phyloP scores from a whole-genome alignment of 306 rosid species.

The Carpinus fangiana region DNA sequence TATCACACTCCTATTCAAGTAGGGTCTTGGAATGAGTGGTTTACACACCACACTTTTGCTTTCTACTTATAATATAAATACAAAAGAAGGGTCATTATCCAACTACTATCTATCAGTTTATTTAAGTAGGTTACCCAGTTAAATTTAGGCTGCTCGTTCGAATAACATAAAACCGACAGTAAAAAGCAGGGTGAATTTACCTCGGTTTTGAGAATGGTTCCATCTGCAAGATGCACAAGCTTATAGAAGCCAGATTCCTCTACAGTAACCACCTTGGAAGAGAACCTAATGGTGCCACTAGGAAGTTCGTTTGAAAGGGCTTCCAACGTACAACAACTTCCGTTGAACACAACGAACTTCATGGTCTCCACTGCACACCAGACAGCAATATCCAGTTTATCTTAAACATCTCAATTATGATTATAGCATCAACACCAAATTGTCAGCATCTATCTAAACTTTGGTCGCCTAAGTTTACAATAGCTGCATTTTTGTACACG shows the following conservation, averaged over 20 bases:
- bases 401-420: neutral
- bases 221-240: slow-evolving; percentile 70
- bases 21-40: too few relatives aligned
- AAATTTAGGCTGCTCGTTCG: too few relatives aligned
- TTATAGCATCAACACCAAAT: neutral
- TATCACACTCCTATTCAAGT: neutral
- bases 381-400: neutral
- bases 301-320: slow-evolving; percentile 68
- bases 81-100: too few relatives aligned
- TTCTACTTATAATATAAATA: too few relatives aligned
- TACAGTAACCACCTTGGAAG: slow-evolving; percentile 70
- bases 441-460: neutral
- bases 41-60: too few relatives aligned
- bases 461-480: neutral
- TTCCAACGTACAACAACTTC: slow-evolving; percentile 51
- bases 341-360: slow-evolving; percentile 64
- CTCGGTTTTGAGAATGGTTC: slow-evolving; percentile 58
- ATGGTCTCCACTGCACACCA: slow-evolving; percentile 26
- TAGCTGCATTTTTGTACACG: neutral
- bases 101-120: too few relatives aligned
- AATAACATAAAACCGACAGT: too few relatives aligned
- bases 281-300: slow-evolving; percentile 60
- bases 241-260: slow-evolving; percentile 58
- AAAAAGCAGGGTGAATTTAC: slow-evolving; percentile 15
- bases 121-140: too few relatives aligned